These are phyloP conservation scores for Trichosporon inkin DNA, from an alignment of 1,284 basidiomycete genomes.

Conservation along the genomic window DNA sequence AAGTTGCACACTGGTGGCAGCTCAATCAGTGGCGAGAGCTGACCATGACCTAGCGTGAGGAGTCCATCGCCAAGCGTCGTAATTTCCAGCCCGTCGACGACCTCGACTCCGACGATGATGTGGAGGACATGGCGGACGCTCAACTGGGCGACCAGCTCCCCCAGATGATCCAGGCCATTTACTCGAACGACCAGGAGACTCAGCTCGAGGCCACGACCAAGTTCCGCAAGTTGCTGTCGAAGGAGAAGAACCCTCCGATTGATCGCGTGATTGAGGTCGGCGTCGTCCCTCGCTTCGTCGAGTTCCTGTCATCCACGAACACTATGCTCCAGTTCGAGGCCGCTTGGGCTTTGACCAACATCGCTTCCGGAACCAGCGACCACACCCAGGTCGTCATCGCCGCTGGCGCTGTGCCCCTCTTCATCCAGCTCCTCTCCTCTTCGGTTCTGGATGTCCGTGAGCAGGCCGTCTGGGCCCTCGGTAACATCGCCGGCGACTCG, in stretches of 20 bases:
- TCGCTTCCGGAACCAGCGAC: constrained; percentile 96
- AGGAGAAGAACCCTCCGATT: constrained; percentile 99
- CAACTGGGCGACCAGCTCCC: constrained; percentile 57
- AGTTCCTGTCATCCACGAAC: constrained; percentile 82
- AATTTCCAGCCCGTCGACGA: constrained; percentile 74
- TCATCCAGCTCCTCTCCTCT: constrained; percentile 85
- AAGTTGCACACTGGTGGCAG: neutral
- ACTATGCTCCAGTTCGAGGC: constrained; percentile 99
- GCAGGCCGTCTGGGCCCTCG: constrained; percentile 94
- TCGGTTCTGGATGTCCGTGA: constrained; percentile 86
- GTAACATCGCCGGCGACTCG: constrained; percentile 94
- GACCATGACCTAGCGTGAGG: constrained; percentile 60
- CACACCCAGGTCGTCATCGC: constrained; percentile 98
- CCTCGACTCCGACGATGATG: constrained; percentile 79
- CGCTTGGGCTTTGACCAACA: constrained; percentile 99
- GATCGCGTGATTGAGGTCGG: constrained; percentile 97
- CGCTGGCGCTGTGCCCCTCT: constrained; percentile 92
- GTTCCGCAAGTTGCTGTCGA: constrained; percentile 96
- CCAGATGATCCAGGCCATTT: constrained; percentile 83
- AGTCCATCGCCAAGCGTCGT: constrained; percentile 92
- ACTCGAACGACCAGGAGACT: constrained; percentile 83
- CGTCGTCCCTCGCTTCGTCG: constrained; percentile 94
- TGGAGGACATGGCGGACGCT: constrained; percentile 53
- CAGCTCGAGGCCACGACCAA: constrained; percentile 91
- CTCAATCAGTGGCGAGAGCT: neutral